These are phyloP conservation scores for Verticillium nonalfalfae DNA, from an alignment of 2,329 filamentous ascomycete species.

Conservation along the genomic window DNA sequence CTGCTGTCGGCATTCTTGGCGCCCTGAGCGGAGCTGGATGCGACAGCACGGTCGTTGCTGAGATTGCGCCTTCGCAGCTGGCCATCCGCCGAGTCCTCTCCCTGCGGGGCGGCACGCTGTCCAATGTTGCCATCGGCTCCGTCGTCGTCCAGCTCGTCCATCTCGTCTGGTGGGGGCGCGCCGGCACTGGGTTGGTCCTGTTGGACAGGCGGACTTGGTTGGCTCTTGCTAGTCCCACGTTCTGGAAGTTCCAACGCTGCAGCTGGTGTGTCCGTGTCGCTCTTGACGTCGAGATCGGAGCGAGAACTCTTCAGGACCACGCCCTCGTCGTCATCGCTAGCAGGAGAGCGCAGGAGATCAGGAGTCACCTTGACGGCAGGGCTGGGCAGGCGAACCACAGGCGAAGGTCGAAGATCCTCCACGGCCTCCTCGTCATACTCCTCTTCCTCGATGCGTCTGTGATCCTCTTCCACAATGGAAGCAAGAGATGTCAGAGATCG, in stretches of 20 bases:
- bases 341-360: slow-evolving; percentile 13
- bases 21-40: slow-evolving; percentile 14
- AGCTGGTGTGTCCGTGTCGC: background rate
- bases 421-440: slow-evolving; percentile 8
- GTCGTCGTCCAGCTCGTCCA: slow-evolving; percentile 2
- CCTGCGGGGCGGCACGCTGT: background rate
- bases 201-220: background rate
- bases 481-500: slow-evolving; percentile 33
- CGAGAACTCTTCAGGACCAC: slow-evolving; percentile 23
- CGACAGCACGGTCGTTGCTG: slow-evolving; percentile 8
- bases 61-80: slow-evolving; percentile 6
- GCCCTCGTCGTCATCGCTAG: slow-evolving; percentile 33
- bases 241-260: background rate
- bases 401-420: background rate
- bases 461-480: slow-evolving; percentile 36
- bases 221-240: background rate
- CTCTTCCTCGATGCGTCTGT: background rate
- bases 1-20: slow-evolving; percentile 9
- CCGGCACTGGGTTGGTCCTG: background rate
- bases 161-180: slow-evolving; percentile 5
- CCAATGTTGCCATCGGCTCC: background rate
- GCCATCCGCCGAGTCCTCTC: background rate
- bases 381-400: slow-evolving; percentile 20
- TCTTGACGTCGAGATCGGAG: slow-evolving; percentile 8
- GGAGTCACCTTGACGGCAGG: slow-evolving; percentile 14